phyloP scores from a whole-genome alignment of 768 basidiomycete species.

The Amanita phalloides region DNA sequence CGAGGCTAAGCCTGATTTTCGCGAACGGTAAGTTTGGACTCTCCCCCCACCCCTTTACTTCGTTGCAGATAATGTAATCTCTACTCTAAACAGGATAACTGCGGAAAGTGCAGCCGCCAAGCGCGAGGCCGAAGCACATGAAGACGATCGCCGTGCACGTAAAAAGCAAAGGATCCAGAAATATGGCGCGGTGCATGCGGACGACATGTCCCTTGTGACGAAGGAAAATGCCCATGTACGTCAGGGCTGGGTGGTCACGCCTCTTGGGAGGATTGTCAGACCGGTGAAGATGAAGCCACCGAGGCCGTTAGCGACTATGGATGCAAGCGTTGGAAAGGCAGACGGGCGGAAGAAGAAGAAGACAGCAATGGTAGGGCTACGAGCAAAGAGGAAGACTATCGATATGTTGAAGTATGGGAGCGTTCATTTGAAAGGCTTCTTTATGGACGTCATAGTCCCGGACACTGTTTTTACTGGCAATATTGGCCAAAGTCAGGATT shows the following conservation, averaged over 20 bases:
- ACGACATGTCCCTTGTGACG: conserved; percentile 58
- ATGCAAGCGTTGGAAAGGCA: conserved; percentile 8
- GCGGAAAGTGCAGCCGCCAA: conserved; percentile 16
- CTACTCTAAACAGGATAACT: conserved; percentile 12
- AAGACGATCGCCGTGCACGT: conserved; percentile 32
- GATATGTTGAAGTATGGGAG: conserved; percentile 68
- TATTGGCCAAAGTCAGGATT: neutral
- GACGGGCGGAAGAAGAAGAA: no score
- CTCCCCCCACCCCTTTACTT: neutral
- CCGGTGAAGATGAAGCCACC: conserved; percentile 64
- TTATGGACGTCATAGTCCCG: conserved; percentile 33
- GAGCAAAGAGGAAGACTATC: conserved; percentile 56
- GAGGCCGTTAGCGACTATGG: conserved; percentile 38
- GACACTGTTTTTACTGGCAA: neutral
- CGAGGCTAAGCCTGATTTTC: conserved; percentile 71
- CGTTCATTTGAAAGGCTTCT: conserved; percentile 56
- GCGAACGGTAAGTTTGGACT: conserved; percentile 36
- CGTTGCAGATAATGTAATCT: conserved; percentile 4
- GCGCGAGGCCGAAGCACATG: conserved; percentile 17
- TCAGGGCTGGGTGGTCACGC: conserved; percentile 60
- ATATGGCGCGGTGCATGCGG: conserved; percentile 23
- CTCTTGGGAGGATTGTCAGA: conserved; percentile 52
- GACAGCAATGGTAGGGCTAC: conserved; percentile 17
- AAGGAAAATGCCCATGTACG: conserved; percentile 40
- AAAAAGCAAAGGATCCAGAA: conserved; percentile 14